phyloP scores from a whole-genome alignment of 768 basidiomycete species.

The Tephrocybe sp. region DNA sequence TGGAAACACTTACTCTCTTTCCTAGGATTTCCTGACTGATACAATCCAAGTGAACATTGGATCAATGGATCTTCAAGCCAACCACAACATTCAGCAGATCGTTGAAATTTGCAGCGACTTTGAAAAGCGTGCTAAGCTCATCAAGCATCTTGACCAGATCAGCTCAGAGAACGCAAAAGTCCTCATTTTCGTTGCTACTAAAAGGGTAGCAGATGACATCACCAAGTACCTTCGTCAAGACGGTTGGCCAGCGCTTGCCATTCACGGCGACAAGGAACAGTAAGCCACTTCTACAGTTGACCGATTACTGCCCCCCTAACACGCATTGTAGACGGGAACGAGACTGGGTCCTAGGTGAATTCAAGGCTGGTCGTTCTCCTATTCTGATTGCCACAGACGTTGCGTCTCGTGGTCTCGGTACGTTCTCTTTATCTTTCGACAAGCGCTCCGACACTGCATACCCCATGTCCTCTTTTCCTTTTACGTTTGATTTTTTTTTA shows the following conservation, averaged over 20 bases:
- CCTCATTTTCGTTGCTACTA: constrained; percentile 97
- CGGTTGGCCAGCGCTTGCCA: constrained; percentile 99
- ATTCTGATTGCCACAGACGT: constrained; percentile 99
- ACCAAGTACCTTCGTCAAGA: constrained; percentile 97
- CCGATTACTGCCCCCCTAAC: constrained; percentile 1
- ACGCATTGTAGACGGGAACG: constrained; percentile 73
- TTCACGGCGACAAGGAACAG: constrained; percentile 99
- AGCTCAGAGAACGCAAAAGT: constrained; percentile 97
- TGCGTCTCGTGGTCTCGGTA: constrained; percentile 99
- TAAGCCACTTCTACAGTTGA: constrained; percentile 34
- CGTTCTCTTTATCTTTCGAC: constrained; percentile 57
- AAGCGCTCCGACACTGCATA: constrained; percentile 42
- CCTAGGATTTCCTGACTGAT: constrained; percentile 90
- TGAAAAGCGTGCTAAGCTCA: constrained; percentile 93
- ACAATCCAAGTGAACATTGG: constrained; percentile 99
- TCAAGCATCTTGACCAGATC: constrained; percentile 97
- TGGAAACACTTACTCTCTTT: background rate
- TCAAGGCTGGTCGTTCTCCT: constrained; percentile 96
- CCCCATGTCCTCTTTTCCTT: constrained; percentile 19
- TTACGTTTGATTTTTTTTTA: constrained; percentile 15
- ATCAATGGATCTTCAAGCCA: constrained; percentile 97
- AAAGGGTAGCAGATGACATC: constrained; percentile 96
- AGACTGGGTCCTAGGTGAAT: constrained; percentile 98
- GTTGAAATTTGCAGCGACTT: constrained; percentile 97
- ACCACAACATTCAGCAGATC: constrained; percentile 95